These are phyloP conservation scores for Botrytis squamosa DNA, from an alignment of 2,329 filamentous ascomycete species.

Conservation along the genomic window DNA sequence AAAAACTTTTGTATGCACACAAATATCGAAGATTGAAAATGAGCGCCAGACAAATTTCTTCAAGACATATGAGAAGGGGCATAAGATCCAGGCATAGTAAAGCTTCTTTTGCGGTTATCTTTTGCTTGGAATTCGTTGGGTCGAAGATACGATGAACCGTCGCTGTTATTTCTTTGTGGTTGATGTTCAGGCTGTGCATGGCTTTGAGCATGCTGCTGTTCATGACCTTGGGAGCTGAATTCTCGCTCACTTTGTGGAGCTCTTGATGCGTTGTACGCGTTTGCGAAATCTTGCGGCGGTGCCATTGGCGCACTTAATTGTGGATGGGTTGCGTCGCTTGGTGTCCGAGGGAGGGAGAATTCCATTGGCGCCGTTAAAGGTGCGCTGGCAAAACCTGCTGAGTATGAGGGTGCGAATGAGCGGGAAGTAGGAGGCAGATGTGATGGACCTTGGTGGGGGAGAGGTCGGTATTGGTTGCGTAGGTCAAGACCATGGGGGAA, in stretches of 20 bases:
- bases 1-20: slow-evolving; percentile 1
- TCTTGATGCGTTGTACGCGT: slow-evolving; percentile 33
- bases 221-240: slow-evolving; percentile 25
- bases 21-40: background rate
- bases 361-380: slow-evolving; percentile 55
- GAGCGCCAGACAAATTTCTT: background rate
- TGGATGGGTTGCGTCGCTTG: slow-evolving; percentile 43
- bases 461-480: slow-evolving; percentile 46
- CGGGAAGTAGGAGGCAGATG: slow-evolving; percentile 31
- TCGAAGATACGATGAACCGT: slow-evolving; percentile 32
- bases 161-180: slow-evolving; percentile 28
- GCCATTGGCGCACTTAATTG: slow-evolving; percentile 56
- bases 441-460: slow-evolving; percentile 37
- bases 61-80: slow-evolving; percentile 15
- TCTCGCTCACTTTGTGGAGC: slow-evolving; percentile 30
- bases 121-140: slow-evolving; percentile 32
- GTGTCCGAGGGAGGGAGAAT: slow-evolving; percentile 49
- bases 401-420: slow-evolving; percentile 45
- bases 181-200: slow-evolving; percentile 25
- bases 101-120: slow-evolving; percentile 37
- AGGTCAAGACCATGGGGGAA: slow-evolving; percentile 49
- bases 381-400: slow-evolving; percentile 53
- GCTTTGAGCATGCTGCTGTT: slow-evolving; percentile 31
- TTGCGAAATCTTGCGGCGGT: slow-evolving; percentile 50
- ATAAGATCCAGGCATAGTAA: slow-evolving; percentile 32